Percentiles rank a stretch among this genome's conserved stretches.
Evolutionary conservation across 495 filamentous ascomycete species (phyloP).

Genomic region (Thermothielavioides terrestris): DNA sequence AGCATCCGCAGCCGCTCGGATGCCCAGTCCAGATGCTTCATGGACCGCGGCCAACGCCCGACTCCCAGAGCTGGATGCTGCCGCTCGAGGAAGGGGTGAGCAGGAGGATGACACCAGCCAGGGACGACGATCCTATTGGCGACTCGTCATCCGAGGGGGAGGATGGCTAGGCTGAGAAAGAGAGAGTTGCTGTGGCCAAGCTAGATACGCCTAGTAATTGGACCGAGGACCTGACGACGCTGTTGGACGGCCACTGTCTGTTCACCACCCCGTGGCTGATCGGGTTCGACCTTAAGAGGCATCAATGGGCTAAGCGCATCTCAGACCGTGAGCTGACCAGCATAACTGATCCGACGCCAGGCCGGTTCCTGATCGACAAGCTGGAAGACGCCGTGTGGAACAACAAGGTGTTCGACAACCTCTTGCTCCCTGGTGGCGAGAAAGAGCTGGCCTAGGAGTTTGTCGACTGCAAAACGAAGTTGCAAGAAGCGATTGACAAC

Average conservation of each 20-base stretch:
- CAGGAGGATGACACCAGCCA: too few species aligned
- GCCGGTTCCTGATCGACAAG: conserved; percentile 9
- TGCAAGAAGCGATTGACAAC: conserved; percentile 43
- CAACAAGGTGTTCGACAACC: conserved; percentile 40
- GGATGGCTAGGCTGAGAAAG: too few species aligned
- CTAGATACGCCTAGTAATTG: too few species aligned
- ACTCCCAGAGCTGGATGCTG: too few species aligned
- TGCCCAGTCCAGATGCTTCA: too few species aligned
- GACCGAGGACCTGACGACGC: conserved; percentile 10
- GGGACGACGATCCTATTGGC: too few species aligned
- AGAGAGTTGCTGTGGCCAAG: too few species aligned
- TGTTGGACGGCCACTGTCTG: conserved; percentile 29
- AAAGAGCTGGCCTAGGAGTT: conserved; percentile 45
- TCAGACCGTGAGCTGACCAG: not conserved
- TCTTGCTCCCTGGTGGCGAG: conserved; percentile 40
- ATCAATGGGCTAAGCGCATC: conserved; percentile 21
- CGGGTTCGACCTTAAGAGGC: conserved; percentile 30
- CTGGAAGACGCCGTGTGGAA: conserved; percentile 38
- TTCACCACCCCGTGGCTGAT: conserved; percentile 29
- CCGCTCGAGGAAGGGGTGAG: too few species aligned
- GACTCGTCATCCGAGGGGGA: too few species aligned
- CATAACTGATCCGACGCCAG: too few species aligned
- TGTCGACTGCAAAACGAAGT: conserved; percentile 25
- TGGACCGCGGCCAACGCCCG: too few species aligned
- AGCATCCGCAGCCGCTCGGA: too few species aligned